These are phyloP conservation scores for Mercurialis annua DNA, from an alignment of 345 rosid species.

Conservation along the genomic window DNA sequence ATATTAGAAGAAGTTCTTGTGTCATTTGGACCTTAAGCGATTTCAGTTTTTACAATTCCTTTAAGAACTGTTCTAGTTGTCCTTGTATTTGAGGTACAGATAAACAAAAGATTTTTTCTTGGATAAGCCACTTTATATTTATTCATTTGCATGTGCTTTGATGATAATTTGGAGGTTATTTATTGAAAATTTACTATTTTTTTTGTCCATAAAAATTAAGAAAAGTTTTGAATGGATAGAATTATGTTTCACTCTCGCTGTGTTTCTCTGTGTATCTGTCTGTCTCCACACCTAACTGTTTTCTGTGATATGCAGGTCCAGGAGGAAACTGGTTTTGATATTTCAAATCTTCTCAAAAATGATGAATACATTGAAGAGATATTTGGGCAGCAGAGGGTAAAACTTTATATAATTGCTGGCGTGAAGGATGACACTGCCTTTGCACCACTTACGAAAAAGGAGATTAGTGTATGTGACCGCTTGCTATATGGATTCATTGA, in stretches of 20 bases:
- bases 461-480: constrained; percentile 77
- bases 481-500: neutral
- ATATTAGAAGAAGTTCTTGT: neutral
- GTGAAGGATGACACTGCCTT: constrained; percentile 86
- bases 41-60: too few species aligned
- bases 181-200: too few species aligned
- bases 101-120: neutral
- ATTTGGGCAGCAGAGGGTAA: constrained; percentile 96
- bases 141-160: neutral
- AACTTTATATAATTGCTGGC: constrained; percentile 86
- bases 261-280: too few species aligned
- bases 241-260: too few species aligned
- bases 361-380: constrained; percentile 75
- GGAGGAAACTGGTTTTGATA: constrained; percentile 97
- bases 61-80: too few species aligned
- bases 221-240: neutral
- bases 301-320: constrained; percentile 54
- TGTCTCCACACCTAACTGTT: neutral
- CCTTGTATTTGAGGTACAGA: too few species aligned
- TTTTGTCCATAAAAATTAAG: too few species aligned
- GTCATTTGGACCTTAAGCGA: neutral
- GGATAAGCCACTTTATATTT: neutral
- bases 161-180: neutral
- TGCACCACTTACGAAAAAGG: constrained; percentile 97
- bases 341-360: constrained; percentile 71